phyloP scores from a whole-genome alignment of 768 basidiomycete species.

The Hirschioporus abietinus region DNA sequence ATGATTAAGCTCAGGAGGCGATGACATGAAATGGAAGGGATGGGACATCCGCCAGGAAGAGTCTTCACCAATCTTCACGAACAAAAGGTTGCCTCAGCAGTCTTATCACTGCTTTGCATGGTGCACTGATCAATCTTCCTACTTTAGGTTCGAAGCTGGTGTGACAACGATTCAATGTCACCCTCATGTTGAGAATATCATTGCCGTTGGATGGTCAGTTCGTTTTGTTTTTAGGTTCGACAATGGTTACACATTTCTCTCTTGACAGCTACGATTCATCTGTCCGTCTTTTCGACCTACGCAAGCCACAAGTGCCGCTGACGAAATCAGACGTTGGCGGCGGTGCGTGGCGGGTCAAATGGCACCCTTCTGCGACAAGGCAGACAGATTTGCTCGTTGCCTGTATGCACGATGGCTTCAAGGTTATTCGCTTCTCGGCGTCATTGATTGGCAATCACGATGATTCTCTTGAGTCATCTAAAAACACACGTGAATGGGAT shows the following conservation, averaged over 20 bases:
- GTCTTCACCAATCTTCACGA: conserved; percentile 55
- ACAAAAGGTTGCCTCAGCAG: conserved; percentile 50
- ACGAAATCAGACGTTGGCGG: conserved; percentile 69
- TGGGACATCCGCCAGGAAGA: conserved; percentile 83
- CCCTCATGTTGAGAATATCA: conserved; percentile 68
- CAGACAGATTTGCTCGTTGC: conserved; percentile 81
- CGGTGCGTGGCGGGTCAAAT: conserved; percentile 94
- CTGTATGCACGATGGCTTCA: conserved; percentile 97
- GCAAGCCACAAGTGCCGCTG: conserved; percentile 58
- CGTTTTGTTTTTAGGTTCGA: conserved; percentile 4
- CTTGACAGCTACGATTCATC: conserved; percentile 70
- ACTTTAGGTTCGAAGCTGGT: conserved; percentile 79
- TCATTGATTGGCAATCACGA: conserved; percentile 8
- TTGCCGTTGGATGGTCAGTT: conserved; percentile 86
- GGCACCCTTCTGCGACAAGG: conserved; percentile 76
- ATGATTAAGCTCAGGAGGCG: conserved; percentile 61
- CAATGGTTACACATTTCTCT: conserved; percentile 5
- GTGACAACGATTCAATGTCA: conserved; percentile 88
- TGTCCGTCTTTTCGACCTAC: conserved; percentile 77
- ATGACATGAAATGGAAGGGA: conserved; percentile 82
- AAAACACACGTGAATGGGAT: conserved; percentile 22
- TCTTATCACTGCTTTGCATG: not conserved
- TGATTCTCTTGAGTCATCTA: conserved; percentile 12
- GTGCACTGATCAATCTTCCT: conserved; percentile 8
- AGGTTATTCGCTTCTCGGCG: conserved; percentile 54